Evolutionary conservation across 768 basidiomycete species (phyloP), one percentile per base, ranked within the genome.

Genomic region (Rhodosporidiobolus sp.): DNA sequence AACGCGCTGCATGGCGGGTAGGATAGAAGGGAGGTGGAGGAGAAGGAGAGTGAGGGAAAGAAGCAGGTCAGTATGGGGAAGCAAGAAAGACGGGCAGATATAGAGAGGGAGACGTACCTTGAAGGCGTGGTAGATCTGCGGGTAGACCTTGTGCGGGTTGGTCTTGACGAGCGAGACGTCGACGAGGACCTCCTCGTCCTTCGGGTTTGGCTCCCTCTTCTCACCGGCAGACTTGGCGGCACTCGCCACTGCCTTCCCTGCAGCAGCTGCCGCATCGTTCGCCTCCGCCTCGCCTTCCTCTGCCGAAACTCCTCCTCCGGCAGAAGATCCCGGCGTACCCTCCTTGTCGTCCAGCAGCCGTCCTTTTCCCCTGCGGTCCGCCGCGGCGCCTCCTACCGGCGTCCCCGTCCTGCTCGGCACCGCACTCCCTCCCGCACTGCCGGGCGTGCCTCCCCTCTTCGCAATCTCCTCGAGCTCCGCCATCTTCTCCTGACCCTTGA

Each of bases 111-210:
- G 19, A 75, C 81, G 46, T 64, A 82, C 83, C 78, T 97, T 97
- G 69, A 98, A 83, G 3, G 94, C 92, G 80, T 94, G 93, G 79
- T 99, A 99, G 61, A 99, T 97, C 77, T 97, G 84, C 0, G 96
- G 96, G 79, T 99, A 97, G 38, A 98, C 83, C 81, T 91, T 96
- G 83, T 95, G 91, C 12, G 93, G 91, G 80, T 98, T 92, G 26
- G 87, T 87, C 84, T 93, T 95, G 79, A 97, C 80, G 70, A 97
- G 84, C 11, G 80, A 83, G 38, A 98, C 81, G 81, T 99, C 92
- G 58, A 99, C 83, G 16, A 92, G 81, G 16, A 86, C 88, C 81
- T 54, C 83, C 82, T 43, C 85, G 82, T 77, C 88, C 83, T 63
- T 78, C 73, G 62, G 80, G 75, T 55, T 79, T 46, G 86, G 84